Percentiles rank a stretch among this genome's conserved stretches.
Conservation (phyloP, 1,284 basidiomycete genomes). For the Trichosporon sp. region DNA sequence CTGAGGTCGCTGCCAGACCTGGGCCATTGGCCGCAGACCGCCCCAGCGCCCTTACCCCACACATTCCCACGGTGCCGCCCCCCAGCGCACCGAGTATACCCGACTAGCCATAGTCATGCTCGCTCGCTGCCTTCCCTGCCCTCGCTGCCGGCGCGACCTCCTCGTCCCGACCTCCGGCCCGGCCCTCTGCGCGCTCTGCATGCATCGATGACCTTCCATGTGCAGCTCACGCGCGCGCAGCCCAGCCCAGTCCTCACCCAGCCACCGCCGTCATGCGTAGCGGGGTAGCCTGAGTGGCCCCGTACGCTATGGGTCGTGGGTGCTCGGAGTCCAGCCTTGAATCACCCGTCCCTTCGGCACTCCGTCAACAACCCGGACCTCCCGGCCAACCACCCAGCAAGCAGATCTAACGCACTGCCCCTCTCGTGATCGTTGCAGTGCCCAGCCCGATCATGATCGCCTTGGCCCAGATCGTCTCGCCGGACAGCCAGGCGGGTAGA, state of each 20-base stretch:
- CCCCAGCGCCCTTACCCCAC: neutral
- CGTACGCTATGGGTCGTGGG: neutral
- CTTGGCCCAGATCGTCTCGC: too few relatives aligned
- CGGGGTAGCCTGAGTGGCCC: neutral
- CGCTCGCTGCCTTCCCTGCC: too few relatives aligned
- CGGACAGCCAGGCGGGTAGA: neutral
- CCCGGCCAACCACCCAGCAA: too few relatives aligned
- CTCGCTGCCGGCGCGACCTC: neutral
- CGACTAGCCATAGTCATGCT: too few relatives aligned
- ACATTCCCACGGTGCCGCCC: neutral
- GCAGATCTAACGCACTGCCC: too few relatives aligned
- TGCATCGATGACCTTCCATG: neutral
- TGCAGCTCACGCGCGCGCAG: too few relatives aligned
- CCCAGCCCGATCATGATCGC: too few relatives aligned
- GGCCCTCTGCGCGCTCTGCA: neutral
- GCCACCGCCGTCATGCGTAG: neutral
- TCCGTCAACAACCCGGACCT: neutral
- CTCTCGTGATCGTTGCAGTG: too few relatives aligned
- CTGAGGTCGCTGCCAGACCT: neutral
- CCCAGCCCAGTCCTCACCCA: neutral
- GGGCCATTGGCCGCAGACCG: neutral
- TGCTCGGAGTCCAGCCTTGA: neutral
- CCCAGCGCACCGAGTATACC: slow-evolving; percentile 3
- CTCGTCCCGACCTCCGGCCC: neutral
- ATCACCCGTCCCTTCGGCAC: neutral